Conservation (phyloP, 164 flowering plant genomes). For the Stephania japonica region DNA sequence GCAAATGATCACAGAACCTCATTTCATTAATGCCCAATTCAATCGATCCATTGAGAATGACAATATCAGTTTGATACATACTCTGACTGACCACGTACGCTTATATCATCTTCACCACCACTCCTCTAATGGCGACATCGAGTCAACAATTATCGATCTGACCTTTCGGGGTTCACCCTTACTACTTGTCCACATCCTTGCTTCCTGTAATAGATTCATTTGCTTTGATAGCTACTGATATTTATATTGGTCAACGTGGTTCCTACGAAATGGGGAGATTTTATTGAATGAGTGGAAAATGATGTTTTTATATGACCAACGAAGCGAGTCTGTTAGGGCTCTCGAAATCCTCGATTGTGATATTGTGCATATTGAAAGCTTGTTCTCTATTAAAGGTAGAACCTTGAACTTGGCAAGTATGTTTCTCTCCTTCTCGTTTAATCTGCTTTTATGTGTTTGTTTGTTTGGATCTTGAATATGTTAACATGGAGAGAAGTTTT, state of each 20-base stretch:
- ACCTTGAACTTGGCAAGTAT: too few relatives aligned
- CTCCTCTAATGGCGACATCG: background rate
- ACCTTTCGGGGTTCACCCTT: background rate
- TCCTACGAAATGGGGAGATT: too few relatives aligned
- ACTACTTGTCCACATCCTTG: background rate
- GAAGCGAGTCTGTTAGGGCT: background rate
- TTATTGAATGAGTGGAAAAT: too few relatives aligned
- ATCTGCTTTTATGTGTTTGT: too few relatives aligned
- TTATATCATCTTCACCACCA: too few relatives aligned
- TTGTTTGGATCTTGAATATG: too few relatives aligned
- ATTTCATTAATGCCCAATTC: conserved; percentile 17
- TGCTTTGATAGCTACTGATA: background rate
- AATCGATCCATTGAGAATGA: conserved; percentile 8
- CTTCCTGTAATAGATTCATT: background rate
- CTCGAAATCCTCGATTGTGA: background rate
- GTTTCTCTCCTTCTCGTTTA: too few relatives aligned
- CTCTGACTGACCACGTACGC: conserved; percentile 1
- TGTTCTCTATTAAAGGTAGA: too few relatives aligned
- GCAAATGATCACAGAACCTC: conserved; percentile 10
- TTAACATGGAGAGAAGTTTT: too few relatives aligned
- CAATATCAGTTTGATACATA: background rate
- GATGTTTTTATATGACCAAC: too few relatives aligned
- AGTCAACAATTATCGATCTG: background rate
- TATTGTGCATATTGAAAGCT: background rate
- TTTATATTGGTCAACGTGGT: background rate